Conservation (phyloP, 768 basidiomycete genomes). For the Phlegmacium glaucopus region DNA sequence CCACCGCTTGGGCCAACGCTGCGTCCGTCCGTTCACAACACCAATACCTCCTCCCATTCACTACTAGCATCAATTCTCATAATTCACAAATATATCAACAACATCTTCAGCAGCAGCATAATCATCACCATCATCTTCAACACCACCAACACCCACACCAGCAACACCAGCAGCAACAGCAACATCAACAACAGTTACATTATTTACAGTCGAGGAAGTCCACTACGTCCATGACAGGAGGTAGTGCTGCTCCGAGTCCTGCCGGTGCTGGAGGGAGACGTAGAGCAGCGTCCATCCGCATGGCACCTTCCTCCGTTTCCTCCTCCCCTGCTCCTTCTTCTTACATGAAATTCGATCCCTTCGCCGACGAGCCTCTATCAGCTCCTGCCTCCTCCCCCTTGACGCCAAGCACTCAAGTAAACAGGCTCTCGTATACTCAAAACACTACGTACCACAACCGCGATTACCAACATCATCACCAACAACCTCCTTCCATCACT, state of each 20-base stretch:
- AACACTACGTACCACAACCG: not conserved
- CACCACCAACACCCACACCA: not conserved
- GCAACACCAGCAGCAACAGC: not conserved
- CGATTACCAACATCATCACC: too few relatives aligned
- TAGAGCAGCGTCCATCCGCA: conserved; percentile 21
- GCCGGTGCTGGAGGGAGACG: conserved; percentile 10
- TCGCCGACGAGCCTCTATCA: conserved; percentile 27
- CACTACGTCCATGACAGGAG: not conserved
- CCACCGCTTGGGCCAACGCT: conserved; percentile 22
- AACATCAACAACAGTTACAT: conserved; percentile 2
- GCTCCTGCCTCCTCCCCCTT: conserved; percentile 7
- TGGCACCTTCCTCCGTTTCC: conserved; percentile 11
- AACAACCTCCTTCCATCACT: not conserved
- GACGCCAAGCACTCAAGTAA: not conserved
- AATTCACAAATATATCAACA: conserved; percentile 22
- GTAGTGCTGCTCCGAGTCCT: conserved; percentile 4
- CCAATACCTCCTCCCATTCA: conserved; percentile 9
- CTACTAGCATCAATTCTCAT: conserved; percentile 21
- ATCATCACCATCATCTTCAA: conserved; percentile 11
- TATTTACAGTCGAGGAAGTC: conserved; percentile 2
- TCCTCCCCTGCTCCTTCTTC: not conserved
- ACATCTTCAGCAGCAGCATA: conserved; percentile 20
- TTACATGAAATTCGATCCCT: conserved; percentile 30
- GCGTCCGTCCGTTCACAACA: conserved; percentile 12
- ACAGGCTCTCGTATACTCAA: conserved; percentile 1